These are phyloP conservation scores for Colletotrichum gigasporum DNA, from an alignment of 2,329 filamentous ascomycete species.

Conservation along the genomic window DNA sequence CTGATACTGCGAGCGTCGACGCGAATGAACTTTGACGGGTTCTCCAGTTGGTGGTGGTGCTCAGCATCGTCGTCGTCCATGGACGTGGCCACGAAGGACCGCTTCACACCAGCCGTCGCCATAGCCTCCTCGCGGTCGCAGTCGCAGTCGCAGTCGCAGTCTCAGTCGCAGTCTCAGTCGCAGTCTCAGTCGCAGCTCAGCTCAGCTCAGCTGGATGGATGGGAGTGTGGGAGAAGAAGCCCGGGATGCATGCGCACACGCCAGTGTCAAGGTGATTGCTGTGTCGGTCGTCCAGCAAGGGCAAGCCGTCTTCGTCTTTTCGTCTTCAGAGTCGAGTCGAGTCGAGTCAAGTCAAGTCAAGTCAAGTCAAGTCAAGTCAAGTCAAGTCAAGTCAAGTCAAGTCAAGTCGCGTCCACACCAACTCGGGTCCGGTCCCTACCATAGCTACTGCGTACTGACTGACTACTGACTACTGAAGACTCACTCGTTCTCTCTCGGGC, in stretches of 20 bases:
- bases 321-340: neutral
- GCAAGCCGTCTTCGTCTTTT: conserved; percentile 4
- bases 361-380: too few species aligned
- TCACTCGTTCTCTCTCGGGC: too few species aligned
- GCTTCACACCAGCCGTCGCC: conserved; percentile 51
- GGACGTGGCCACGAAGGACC: conserved; percentile 47
- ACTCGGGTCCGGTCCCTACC: too few species aligned
- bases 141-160: conserved; percentile 36
- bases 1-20: conserved; percentile 27
- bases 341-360: conserved; percentile 1
- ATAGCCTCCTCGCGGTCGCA: conserved; percentile 24
- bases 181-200: conserved; percentile 5
- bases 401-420: neutral
- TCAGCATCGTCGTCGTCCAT: conserved; percentile 39
- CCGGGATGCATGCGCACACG: conserved; percentile 9
- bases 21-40: conserved; percentile 21
- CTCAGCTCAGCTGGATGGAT: too few species aligned
- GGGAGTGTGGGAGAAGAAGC: conserved; percentile 13
- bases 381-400: neutral
- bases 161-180: conserved; percentile 36
- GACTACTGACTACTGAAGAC: neutral
- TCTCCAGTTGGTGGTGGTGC: conserved; percentile 30
- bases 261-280: conserved; percentile 2
- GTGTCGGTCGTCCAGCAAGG: neutral
- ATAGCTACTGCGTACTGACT: too few species aligned